Base-by-base conservation (phyloP, 805 yeast species). In the Saccharomycopsis amapae region DNA sequence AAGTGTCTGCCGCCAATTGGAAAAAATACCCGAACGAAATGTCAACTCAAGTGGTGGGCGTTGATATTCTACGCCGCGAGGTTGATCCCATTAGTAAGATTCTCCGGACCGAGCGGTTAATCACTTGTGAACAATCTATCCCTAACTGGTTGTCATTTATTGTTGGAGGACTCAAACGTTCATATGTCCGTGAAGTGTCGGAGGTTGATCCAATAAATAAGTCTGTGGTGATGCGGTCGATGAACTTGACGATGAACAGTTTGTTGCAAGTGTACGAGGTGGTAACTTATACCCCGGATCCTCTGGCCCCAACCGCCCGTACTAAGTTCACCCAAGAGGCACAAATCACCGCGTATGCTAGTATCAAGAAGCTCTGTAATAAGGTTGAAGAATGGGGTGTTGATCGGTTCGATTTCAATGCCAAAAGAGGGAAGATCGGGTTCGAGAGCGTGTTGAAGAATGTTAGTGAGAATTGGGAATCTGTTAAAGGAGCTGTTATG, bases 1-100 rank as follows among this genome's bases (percentile, higher is more conserved):
- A 84, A 56, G 95, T 90, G 22, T 83, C 96, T 0, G 88, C 95
- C 1, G 97, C 97, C 42, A 88, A 89, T 64, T 90, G 98, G 98
- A 79, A 76, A 54, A 90, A 90, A 56, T 90, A 90, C 64, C 98
- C 98, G n/a, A 90, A 93, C 61, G 95, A 88, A 56, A 71, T 81
- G 48, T 80, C 96, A 5, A 76, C 95, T 0, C 98, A 90, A 63
- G 98, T 90, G 7, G 81, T 86, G 24, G 93, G 93, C 1, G 97
- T 93, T 17, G 98, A 90, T 61, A 86, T 87, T 1, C 63, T 90
- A 26, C 71, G 83, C 49, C 72, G 97, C 52, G 87, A 81, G 55
- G 58, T 87, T 18, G 75, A 78, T 54, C 64, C 71, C 1, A 64
- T 61, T 5, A 71, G 74, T 1, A 72, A 73, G 4, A 68, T 75